Base-by-base conservation (phyloP, 371 early-diverging fungal species). In the Apophysomyces sp. region DNA sequence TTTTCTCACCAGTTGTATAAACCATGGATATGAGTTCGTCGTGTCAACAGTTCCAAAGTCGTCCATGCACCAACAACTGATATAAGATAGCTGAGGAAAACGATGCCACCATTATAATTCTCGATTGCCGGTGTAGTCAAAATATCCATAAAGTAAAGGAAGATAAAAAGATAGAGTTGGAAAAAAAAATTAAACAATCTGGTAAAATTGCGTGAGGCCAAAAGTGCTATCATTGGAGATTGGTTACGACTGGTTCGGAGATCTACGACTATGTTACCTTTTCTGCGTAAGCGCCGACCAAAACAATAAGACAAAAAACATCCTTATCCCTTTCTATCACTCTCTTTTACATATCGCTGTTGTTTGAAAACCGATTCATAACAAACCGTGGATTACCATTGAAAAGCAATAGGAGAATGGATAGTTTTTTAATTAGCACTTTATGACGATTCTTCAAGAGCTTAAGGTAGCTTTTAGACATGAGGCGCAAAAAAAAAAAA, bases 21-120 rank as follows among this genome's bases (percentile, higher is more conserved):
- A 36, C 68, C 68, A 27, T 51, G 60, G 28, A 68, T 56, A 18
- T 68, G 68, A n/a, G 68, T 68, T 55, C 68, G 55, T 16, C 68
- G 24, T 13, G 60, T 44, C 24, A 68, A 52, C n/a, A 68, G 28
- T 55, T 68, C 68, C 11, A 68, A 57, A 4, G 64, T 61, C 11
- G 64, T 68, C 59, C 58, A 58, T 36, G 68, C 60, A 6, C 68
- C 68, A 34, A 68, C 39, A 30, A 59, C 62, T 2, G 68, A 58
- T 12, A 68, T 60, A 30, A 68, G 18, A 58, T 39, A 68, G 28
- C 68, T 68, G 21, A 68, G 58, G 31, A 68, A 68, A 30, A 68
- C 58, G 31, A 68, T 63, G 57, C 68, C 68, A 24, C 68, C 68
- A 60, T 60, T 63, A 61, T 60, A 68, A 27, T 58, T 49, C 31